A percentile compares a stretch with the other conserved stretches of the same genome.
Evolutionary conservation across 2,329 filamentous ascomycete species (phyloP).

Genomic region (Balansia obtecta): DNA sequence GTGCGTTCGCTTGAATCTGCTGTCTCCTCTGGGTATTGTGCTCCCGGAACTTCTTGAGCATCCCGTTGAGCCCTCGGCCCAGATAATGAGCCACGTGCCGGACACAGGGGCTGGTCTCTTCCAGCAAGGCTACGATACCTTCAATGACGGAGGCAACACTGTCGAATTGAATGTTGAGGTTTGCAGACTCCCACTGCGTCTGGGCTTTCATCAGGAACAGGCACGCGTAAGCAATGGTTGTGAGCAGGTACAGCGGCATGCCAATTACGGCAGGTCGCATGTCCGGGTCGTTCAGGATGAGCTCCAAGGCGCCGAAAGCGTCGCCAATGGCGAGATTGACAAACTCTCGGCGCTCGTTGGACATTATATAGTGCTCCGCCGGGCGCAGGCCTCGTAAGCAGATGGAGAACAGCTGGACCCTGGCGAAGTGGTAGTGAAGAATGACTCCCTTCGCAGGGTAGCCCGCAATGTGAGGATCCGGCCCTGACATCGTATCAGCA

Average conservation of each 20-base stretch:
- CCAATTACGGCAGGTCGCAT: constrained; percentile 19
- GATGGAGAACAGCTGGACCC: constrained; percentile 36
- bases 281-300: constrained; percentile 19
- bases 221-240: constrained; percentile 19
- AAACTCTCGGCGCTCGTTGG: constrained; percentile 30
- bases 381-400: constrained; percentile 25
- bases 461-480: constrained; percentile 31
- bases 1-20: constrained; percentile 1
- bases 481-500: constrained; percentile 17
- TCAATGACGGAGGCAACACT: constrained; percentile 17
- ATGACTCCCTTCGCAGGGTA: constrained; percentile 37
- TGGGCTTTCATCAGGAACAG: constrained; percentile 22
- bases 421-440: constrained; percentile 37
- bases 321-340: constrained; percentile 27
- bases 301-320: constrained; percentile 17
- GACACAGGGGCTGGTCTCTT: constrained; percentile 14
- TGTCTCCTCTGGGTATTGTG: constrained; percentile 7
- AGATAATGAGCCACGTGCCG: constrained; percentile 19
- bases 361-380: constrained; percentile 26
- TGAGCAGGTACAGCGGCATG: constrained; percentile 20
- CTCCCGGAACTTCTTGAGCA: constrained; percentile 18
- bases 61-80: constrained; percentile 16
- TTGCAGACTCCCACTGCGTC: constrained; percentile 17
- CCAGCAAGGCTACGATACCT: constrained; percentile 13
- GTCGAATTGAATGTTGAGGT: constrained; percentile 17